Conservation (phyloP, 257 asterid genomes). For the Rubia yunnanensis region DNA sequence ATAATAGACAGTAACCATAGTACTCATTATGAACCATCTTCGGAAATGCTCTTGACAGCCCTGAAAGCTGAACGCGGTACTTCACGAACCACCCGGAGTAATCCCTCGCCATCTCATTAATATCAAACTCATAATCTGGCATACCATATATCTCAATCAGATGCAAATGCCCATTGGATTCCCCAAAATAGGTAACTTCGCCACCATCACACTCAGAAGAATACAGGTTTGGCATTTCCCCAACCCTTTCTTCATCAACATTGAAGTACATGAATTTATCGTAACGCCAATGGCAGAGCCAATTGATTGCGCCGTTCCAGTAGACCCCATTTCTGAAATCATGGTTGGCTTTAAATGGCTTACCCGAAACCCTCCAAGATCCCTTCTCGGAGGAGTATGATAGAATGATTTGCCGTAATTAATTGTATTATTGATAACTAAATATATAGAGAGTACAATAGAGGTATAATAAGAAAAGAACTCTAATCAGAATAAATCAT, state of each 20-base stretch:
- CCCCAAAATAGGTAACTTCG: slow-evolving; percentile 9
- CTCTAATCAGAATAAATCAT: too few relatives aligned
- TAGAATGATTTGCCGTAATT: too few relatives aligned
- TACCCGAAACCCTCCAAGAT: slow-evolving; percentile 17
- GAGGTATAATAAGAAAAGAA: too few relatives aligned
- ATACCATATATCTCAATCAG: background rate
- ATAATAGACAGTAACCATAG: background rate
- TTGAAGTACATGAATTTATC: slow-evolving; percentile 18
- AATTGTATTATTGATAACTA: too few relatives aligned
- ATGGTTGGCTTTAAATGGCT: slow-evolving; percentile 14
- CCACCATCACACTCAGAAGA: background rate
- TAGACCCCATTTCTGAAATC: slow-evolving; percentile 12
- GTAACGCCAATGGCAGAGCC: slow-evolving; percentile 13
- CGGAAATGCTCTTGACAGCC: background rate
- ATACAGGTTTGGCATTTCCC: slow-evolving; percentile 9
- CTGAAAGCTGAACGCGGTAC: slow-evolving; percentile 17
- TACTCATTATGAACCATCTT: background rate
- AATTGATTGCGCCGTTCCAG: slow-evolving; percentile 27
- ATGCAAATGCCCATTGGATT: slow-evolving; percentile 26
- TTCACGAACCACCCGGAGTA: slow-evolving; percentile 25
- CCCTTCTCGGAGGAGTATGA: slow-evolving; percentile 26
- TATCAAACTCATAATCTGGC: slow-evolving; percentile 2
- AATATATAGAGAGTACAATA: too few relatives aligned
- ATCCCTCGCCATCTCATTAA: slow-evolving; percentile 24
- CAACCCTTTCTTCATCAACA: slow-evolving; percentile 13